Base-by-base conservation (phyloP, 345 rosid genomes). In the Euphorbia pulcherrima region DNA sequence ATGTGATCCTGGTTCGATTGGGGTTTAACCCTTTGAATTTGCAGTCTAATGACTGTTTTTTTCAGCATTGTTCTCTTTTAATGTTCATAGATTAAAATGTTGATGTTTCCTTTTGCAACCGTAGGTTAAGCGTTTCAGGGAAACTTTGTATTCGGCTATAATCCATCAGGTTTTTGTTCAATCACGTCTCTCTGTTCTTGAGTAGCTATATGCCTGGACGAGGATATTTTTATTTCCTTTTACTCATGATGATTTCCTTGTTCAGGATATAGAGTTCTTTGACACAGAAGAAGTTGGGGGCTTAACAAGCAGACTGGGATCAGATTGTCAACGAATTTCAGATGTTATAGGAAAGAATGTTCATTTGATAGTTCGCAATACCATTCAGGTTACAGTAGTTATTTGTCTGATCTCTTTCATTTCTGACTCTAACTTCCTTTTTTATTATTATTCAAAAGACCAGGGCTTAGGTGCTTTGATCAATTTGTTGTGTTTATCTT, bases 381-480 rank as follows among this genome's bases (percentile, higher is more conserved):
- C 57, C 48, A 75, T 83, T 72, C 89, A 83, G 89, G 87, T 83
- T 76, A 73, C 62, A 20, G 14, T 58, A 47, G 55, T 40, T 52
- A 16, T 44, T 50, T 18, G 1, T 37, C 37, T 75, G 59, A 18
- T 46, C 28, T 8, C 9, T 58, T 16, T 67, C 41, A 46, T 33
- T 30, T 20, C 35, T 33, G 46, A 24, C 54, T 69, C 44, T 62
- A 8, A 16, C 52, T 47, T 12, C 8, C 23, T n/a, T 17, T 48
- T 8, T 67, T 52, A 13, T 29, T 30, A 51, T 50, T 40, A 51
- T 54, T 72, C 46, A 12, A 57, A 70, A 68, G 56, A 71, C 65
- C 33, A 85, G 89, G 89, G 87, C 52, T 75, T 74, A 5, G 87
- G 87, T 76, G 85, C 89, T 54, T 74, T 83, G 64, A 68, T 83